Conservation (phyloP, 83 land plant species). For the Thuja plicata region DNA sequence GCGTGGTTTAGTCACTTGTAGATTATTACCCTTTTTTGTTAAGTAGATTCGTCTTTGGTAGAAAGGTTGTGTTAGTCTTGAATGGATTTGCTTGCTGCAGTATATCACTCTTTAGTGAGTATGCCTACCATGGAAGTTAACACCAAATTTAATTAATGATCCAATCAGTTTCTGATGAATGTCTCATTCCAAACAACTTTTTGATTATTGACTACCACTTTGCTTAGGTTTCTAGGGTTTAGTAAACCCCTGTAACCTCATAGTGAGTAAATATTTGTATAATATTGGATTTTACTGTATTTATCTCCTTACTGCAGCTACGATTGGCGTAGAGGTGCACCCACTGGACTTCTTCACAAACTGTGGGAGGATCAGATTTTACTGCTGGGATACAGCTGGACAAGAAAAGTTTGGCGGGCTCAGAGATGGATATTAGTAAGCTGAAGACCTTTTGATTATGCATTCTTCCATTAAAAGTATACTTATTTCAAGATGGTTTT, state of each 20-base stretch:
- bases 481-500: background rate
- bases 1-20: too few species aligned
- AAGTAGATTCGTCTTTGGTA: too few species aligned
- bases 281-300: background rate
- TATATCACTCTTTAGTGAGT: too few species aligned
- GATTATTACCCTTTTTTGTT: too few species aligned
- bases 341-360: slow-evolving; percentile 27
- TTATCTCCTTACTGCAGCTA: slow-evolving; percentile 9
- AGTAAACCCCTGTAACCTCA: background rate
- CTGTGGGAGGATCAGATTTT: slow-evolving; percentile 26
- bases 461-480: background rate
- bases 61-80: too few species aligned
- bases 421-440: slow-evolving; percentile 21
- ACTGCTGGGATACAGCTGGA: slow-evolving; percentile 30
- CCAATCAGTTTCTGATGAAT: background rate
- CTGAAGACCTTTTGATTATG: background rate
- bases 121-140: too few species aligned
- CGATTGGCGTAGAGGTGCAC: slow-evolving; percentile 24
- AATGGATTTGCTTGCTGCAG: too few species aligned
- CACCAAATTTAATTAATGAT: background rate
- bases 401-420: slow-evolving; percentile 28
- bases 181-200: background rate
- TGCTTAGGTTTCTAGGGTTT: background rate
- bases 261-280: background rate
- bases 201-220: background rate